A percentile compares a stretch with the other conserved stretches of the same genome.
phyloP scores from a whole-genome alignment of 345 rosid species.

The Boechera stricta region DNA sequence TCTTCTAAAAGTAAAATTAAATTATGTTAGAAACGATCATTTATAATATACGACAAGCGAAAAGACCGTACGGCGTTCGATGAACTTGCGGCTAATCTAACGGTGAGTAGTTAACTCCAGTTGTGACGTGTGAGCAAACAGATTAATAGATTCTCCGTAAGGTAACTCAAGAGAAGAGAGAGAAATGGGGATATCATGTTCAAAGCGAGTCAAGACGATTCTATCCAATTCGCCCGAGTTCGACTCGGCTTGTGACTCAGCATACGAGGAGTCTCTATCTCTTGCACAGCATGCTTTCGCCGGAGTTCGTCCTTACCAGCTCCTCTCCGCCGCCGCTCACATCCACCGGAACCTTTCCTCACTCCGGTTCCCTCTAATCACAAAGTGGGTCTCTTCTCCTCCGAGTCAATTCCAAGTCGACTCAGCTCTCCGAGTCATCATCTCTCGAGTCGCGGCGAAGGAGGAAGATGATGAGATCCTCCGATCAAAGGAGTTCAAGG shows the following conservation, averaged over 20 bases:
- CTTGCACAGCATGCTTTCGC: constrained; percentile 73
- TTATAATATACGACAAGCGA: no score
- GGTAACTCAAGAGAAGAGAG: background rate
- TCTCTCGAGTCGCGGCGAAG: background rate
- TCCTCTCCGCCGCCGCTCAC: constrained; percentile 64
- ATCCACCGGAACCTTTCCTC: constrained; percentile 58
- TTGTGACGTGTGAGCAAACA: no score
- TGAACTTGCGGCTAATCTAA: no score
- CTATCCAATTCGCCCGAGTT: constrained; percentile 60
- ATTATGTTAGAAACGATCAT: background rate
- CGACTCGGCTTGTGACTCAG: constrained; percentile 65
- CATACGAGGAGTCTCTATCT: constrained; percentile 67
- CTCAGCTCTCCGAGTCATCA: constrained; percentile 58
- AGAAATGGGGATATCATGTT: constrained; percentile 65
- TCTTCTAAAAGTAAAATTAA: no score
- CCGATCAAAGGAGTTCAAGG: constrained; percentile 52
- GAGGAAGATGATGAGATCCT: constrained; percentile 38
- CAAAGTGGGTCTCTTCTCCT: constrained; percentile 72
- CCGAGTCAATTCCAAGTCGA: constrained; percentile 73
- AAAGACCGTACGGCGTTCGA: no score
- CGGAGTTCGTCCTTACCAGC: constrained; percentile 83
- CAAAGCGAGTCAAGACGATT: constrained; percentile 57
- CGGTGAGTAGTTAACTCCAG: no score
- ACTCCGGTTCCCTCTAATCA: constrained; percentile 48
- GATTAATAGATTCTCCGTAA: no score